A percentile compares a stretch with the other conserved stretches of the same genome.
Conservation (phyloP, 23 red algal genomes). For the Agarophyton chilense region DNA sequence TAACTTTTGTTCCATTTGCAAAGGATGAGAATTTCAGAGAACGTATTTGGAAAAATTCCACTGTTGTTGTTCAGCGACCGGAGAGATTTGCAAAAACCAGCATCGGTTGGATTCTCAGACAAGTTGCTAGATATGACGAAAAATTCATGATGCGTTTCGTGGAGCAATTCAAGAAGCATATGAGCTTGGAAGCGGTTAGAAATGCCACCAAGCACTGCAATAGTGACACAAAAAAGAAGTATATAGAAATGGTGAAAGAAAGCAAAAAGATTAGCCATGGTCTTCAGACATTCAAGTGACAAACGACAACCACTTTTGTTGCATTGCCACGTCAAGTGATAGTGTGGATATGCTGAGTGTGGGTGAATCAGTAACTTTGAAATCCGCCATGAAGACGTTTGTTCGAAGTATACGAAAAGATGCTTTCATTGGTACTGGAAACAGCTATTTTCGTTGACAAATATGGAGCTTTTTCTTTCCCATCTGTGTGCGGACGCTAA, state of each 20-base stretch:
- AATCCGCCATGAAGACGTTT: no score
- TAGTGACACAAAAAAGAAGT: conserved; percentile 16
- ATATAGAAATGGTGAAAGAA: conserved; percentile 20
- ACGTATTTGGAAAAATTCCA: conserved; percentile 2
- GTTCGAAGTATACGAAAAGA: no score
- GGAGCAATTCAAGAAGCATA: neutral
- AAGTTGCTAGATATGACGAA: conserved; percentile 32
- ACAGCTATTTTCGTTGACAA: no score
- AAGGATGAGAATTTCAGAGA: conserved; percentile 15
- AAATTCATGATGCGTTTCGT: conserved; percentile 21
- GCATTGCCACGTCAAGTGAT: neutral
- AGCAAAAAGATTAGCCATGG: neutral
- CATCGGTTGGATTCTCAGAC: conserved; percentile 36
- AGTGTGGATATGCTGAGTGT: no score
- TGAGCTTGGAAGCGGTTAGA: conserved; percentile 43
- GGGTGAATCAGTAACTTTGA: no score
- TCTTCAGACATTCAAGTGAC: neutral
- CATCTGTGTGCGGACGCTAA: no score
- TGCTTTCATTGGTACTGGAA: no score
- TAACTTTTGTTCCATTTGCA: conserved; percentile 18
- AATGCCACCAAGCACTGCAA: conserved; percentile 41
- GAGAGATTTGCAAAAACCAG: conserved; percentile 60
- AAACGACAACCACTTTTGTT: neutral
- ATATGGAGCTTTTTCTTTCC: no score
- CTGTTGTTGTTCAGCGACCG: conserved; percentile 1